Base-by-base conservation (phyloP, 225 moss, liverwort and hornwort genomes). In the Thuidium tamariscinum region DNA sequence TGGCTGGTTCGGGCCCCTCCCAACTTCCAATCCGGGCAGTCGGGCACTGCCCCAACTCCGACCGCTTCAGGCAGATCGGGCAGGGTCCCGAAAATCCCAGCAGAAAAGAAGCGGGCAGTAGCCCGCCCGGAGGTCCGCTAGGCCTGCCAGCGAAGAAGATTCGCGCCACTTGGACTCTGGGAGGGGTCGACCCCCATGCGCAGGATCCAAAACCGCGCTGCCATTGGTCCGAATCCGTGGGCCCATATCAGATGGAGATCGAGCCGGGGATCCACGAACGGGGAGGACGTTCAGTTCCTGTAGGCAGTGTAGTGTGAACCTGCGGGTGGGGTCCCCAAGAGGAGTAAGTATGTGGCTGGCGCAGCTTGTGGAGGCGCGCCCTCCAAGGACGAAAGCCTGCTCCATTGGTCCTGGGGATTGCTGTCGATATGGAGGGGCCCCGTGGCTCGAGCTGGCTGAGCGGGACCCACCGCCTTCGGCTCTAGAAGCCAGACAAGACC, bases 391-490 rank as follows among this genome's bases (percentile, higher is more conserved):
- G n/a, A 16, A 49, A 56, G 41, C 39, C 4, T 3, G 36, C 44
- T 4, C 11, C 52, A 90, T 85, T 90, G 88, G 85, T n/a, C 51
- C 23, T 52, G 8, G 23, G 79, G 90, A 90, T 90, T 82, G 85
- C 85, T 82, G 82, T 4, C 4, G 90, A 90, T 90, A 81, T 56
- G 65, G 64, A 10, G 8, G 44, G 44, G 44, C 44, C 44, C 44
- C 44, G 9, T 6, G 44, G 44, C 44, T 44, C 7, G 44, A 44
- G n/a, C n/a, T 44, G 44, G 44, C 6, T 44, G 44, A 9, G 44
- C 9, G 44, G 44, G 44, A 44, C 44, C 44, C 44, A 9, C 44
- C 44, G 9, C 9, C 9, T 44, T 44, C 44, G 44, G 44, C 44
- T 9, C 44, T 6, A 6, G 44, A 6, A 44, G 7, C 9, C 44